Evolutionary conservation across 345 rosid species (phyloP).

Genomic region (Moricandia moricandioides): DNA sequence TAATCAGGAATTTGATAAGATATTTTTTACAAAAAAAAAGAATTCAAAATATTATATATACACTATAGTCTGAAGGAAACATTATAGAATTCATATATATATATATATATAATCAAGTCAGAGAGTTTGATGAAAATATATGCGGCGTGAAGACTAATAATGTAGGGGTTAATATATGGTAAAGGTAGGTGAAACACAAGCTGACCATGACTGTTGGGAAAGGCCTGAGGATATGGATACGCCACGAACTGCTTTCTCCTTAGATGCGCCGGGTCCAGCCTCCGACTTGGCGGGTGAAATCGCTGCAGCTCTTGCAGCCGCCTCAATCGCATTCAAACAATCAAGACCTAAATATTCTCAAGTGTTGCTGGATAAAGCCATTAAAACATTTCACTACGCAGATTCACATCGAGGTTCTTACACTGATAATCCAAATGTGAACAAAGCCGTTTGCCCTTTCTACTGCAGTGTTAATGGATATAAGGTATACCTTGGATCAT

Average conservation of each 20-base stretch:
- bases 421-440: constrained; percentile 35
- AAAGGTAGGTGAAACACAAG: constrained; percentile 53
- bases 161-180: background rate
- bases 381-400: constrained; percentile 65
- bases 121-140: no score
- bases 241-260: constrained; percentile 62
- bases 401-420: constrained; percentile 59
- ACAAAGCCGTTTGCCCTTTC: constrained; percentile 62
- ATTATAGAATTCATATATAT: no score
- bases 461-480: constrained; percentile 66
- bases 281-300: constrained; percentile 82
- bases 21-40: no score
- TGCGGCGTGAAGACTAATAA: background rate
- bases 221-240: constrained; percentile 97
- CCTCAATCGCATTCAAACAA: constrained; percentile 60
- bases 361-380: constrained; percentile 47
- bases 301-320: constrained; percentile 78
- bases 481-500: constrained; percentile 38
- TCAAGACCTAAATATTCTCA: constrained; percentile 43
- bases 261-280: constrained; percentile 53
- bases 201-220: constrained; percentile 77
- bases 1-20: background rate
- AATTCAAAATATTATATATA: no score
- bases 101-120: no score
- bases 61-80: no score